Conservation (phyloP, 768 basidiomycete species). For the Kwoniella sp. region DNA sequence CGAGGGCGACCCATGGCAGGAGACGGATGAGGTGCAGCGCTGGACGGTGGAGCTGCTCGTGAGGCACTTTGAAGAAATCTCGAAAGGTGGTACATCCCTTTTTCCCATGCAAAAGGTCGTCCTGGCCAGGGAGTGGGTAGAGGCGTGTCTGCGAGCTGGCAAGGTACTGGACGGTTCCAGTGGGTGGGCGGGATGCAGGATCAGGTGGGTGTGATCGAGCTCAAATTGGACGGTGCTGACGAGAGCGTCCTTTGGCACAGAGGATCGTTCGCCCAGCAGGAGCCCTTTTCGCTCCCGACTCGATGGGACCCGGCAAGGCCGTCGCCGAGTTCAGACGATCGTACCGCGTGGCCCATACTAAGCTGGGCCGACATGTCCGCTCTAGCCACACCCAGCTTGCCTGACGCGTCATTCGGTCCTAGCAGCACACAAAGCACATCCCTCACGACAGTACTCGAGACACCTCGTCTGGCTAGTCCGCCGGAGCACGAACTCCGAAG, state of each 20-base stretch:
- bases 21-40: not conserved
- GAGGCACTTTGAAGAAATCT: conserved; percentile 5
- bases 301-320: too few relatives aligned
- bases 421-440: too few relatives aligned
- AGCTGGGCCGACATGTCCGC: too few relatives aligned
- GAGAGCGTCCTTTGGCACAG: not conserved
- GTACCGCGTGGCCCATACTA: too few relatives aligned
- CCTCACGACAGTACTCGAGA: too few relatives aligned
- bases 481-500: too few relatives aligned
- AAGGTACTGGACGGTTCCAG: not conserved
- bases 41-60: conserved; percentile 5
- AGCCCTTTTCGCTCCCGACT: not conserved
- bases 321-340: too few relatives aligned
- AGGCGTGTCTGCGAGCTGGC: not conserved
- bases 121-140: conserved; percentile 1
- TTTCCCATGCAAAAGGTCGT: conserved; percentile 7
- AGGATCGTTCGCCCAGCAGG: not conserved
- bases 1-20: too few relatives aligned
- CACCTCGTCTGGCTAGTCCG: too few relatives aligned
- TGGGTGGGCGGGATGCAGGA: conserved; percentile 7
- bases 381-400: too few relatives aligned
- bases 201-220: not conserved
- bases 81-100: not conserved
- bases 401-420: too few relatives aligned
- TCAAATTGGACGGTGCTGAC: not conserved